phyloP scores from a whole-genome alignment of 2,329 filamentous ascomycete species.

The Fusarium sp. region DNA sequence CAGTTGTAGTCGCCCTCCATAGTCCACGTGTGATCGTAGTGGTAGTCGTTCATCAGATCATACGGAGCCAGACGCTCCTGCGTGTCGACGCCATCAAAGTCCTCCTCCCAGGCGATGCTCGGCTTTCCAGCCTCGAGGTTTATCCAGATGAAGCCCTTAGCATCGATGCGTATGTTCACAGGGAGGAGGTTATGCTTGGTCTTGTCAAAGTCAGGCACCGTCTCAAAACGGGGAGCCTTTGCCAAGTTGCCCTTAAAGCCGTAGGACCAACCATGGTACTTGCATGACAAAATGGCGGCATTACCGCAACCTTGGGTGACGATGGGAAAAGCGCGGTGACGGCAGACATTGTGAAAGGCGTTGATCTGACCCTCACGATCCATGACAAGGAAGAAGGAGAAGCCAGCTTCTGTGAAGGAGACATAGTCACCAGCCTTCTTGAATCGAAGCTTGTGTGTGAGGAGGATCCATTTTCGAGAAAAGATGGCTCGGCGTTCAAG shows the following conservation, averaged over 20 bases:
- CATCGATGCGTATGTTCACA: conserved; percentile 60
- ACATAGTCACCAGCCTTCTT: background rate
- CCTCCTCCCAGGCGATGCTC: background rate
- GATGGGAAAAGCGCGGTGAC: conserved; percentile 5
- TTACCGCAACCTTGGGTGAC: background rate
- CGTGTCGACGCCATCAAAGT: background rate
- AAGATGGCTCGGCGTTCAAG: conserved; percentile 5
- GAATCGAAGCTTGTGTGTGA: background rate
- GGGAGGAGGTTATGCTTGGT: conserved; percentile 58
- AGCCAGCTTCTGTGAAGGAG: background rate
- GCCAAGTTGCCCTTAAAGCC: conserved; percentile 57
- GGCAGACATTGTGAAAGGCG: conserved; percentile 8
- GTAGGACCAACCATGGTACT: conserved; percentile 55
- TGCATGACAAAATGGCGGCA: background rate
- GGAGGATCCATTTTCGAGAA: background rate
- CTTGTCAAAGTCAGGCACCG: conserved; percentile 55
- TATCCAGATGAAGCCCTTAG: conserved; percentile 62
- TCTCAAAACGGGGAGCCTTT: conserved; percentile 58
- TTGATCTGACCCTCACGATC: conserved; percentile 8
- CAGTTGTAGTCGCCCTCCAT: conserved; percentile 68
- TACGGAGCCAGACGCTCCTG: background rate
- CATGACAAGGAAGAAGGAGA: background rate
- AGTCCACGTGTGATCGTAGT: conserved; percentile 68
- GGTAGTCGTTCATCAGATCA: conserved; percentile 56
- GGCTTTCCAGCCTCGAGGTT: conserved; percentile 47